Evolutionary conservation across 2,329 filamentous ascomycete genomes (phyloP), one percentile per base, ranked within the genome.

Genomic region (Aspergillus oerlinghausenensis): DNA sequence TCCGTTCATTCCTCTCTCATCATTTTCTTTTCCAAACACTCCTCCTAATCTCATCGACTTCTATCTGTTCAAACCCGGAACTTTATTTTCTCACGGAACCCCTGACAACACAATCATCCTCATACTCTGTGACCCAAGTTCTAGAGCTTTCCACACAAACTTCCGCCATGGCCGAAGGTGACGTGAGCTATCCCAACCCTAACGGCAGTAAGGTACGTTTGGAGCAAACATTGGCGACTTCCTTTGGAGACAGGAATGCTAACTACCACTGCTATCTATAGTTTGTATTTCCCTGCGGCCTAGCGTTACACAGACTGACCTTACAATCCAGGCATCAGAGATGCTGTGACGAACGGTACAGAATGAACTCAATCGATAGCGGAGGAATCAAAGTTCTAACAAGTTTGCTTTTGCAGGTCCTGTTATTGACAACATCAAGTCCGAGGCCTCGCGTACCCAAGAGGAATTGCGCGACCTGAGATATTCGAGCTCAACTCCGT

Each of bases 391-490:
- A 60, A 54, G 43, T 52, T 55, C 66, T 67, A 55, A 67, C 53
- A 5, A 43, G 11, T 55, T 29, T 28, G 51, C 51, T 55, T 55
- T 26, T 45, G 40, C 54, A 79, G 81, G 82, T 55, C 83, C 84
- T 49, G 75, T 85, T 58, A 82, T 80, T 56, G 77, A 84, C 63
- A 81, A 78, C 62, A 78, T 82, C 67, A 83, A 81, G 70, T 76
- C 79, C 58, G 79, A 86, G 72, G 77, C 78, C 56, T 76, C 77
- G 62, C 81, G 81, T 69, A 84, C 84, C 49, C 74, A 76, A 64
- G 75, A 78, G 61, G 84, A 86, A 72, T 81, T 86, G 68, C 78
- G 77, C 63, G 82, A 84, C 62, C 76, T 87, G 58, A 82, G 81
- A 60, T 77, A 78, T 66, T 74, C 82, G 55, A 80, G 80, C 59